These are phyloP conservation scores for Aspergillus campestris DNA, from an alignment of 495 filamentous ascomycete species.

Conservation along the genomic window DNA sequence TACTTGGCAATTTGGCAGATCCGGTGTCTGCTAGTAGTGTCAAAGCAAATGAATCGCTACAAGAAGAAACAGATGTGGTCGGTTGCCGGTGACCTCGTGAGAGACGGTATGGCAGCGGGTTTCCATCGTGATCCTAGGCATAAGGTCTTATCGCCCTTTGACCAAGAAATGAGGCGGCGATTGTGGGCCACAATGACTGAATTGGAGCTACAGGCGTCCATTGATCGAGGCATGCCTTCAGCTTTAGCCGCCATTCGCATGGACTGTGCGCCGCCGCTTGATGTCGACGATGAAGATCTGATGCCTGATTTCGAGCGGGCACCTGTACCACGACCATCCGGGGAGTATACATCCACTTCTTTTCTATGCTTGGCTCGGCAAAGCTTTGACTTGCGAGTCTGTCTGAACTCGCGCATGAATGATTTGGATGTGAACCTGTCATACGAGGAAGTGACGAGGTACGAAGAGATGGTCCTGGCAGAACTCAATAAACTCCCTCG, in stretches of 20 bases:
- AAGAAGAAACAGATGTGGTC: constrained; percentile 47
- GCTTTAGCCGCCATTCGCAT: constrained; percentile 40
- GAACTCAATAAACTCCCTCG: constrained; percentile 17
- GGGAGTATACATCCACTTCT: constrained; percentile 14
- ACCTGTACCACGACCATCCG: background rate
- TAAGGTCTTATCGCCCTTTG: constrained; percentile 32
- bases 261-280: constrained; percentile 40
- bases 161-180: constrained; percentile 44
- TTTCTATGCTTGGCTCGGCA: constrained; percentile 16
- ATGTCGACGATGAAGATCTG: constrained; percentile 14
- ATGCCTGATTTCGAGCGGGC: constrained; percentile 38
- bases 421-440: constrained; percentile 12
- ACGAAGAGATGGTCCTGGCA: constrained; percentile 18
- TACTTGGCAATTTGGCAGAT: constrained; percentile 41
- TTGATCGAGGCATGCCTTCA: constrained; percentile 47
- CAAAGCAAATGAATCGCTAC: constrained; percentile 40
- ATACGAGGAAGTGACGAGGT: constrained; percentile 18
- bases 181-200: constrained; percentile 52
- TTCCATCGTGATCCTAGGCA: constrained; percentile 45
- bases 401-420: constrained; percentile 22
- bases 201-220: constrained; percentile 40
- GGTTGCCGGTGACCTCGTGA: constrained; percentile 37
- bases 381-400: constrained; percentile 16
- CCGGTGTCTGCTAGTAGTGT: constrained; percentile 39
- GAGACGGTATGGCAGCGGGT: constrained; percentile 42